Evolutionary conservation across 345 rosid genomes (phyloP).

Genomic region (Pugionium dolabratum): DNA sequence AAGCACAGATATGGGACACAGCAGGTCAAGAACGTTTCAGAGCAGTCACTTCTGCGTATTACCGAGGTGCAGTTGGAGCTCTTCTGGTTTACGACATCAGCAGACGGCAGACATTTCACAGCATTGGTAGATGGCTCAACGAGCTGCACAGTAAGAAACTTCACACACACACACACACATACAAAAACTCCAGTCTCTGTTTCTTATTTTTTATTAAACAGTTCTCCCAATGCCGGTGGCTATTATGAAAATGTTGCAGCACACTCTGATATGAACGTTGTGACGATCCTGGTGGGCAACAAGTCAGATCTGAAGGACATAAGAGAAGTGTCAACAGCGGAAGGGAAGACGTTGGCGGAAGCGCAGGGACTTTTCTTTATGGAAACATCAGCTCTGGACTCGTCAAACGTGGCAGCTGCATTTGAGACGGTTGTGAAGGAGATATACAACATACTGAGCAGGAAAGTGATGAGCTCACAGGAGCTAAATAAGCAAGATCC

Average conservation of each 20-base stretch:
- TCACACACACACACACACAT: neutral
- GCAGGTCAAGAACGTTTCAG: constrained; percentile 99
- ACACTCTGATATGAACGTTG: constrained; percentile 97
- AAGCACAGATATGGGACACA: constrained; percentile 99
- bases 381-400: constrained; percentile 96
- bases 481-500: constrained; percentile 69
- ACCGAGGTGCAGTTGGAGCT: constrained; percentile 98
- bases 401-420: constrained; percentile 87
- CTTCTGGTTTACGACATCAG: constrained; percentile 93
- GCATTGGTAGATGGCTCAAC: constrained; percentile 93
- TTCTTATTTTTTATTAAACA: neutral
- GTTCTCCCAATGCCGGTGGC: neutral
- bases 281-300: constrained; percentile 89
- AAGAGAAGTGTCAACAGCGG: constrained; percentile 81
- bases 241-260: constrained; percentile 56
- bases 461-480: constrained; percentile 82
- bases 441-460: constrained; percentile 84
- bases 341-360: constrained; percentile 89
- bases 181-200: neutral
- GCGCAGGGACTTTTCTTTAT: constrained; percentile 86
- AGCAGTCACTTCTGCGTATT: constrained; percentile 96
- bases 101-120: constrained; percentile 86
- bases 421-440: constrained; percentile 90
- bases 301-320: constrained; percentile 89
- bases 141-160: constrained; percentile 87